phyloP scores from a whole-genome alignment of 139 green algal species.

The Volvox reticuliferus region DNA sequence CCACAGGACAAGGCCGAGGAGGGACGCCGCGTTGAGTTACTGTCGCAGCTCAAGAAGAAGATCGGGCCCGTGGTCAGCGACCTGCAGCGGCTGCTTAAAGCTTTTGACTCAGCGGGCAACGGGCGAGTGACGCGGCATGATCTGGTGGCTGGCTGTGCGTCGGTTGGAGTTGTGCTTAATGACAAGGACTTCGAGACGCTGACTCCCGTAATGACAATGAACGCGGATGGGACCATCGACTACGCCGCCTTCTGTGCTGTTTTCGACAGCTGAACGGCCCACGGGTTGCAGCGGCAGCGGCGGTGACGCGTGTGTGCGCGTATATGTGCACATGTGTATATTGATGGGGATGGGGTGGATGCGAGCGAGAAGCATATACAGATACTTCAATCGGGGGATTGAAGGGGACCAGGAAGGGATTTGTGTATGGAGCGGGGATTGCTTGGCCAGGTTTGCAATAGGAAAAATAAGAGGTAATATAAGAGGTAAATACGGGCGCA shows the following conservation, averaged over 20 bases:
- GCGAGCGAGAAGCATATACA: no score
- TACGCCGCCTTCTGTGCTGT: slow-evolving; percentile 52
- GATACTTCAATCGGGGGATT: no score
- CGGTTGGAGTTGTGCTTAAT: slow-evolving; percentile 71
- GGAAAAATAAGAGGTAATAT: neutral
- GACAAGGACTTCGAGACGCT: slow-evolving; percentile 67
- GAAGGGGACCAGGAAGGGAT: no score
- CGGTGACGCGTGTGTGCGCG: no score
- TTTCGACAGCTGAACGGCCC: slow-evolving; percentile 24
- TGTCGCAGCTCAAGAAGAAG: slow-evolving; percentile 54
- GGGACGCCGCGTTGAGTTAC: slow-evolving; percentile 40
- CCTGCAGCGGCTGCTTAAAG: slow-evolving; percentile 47
- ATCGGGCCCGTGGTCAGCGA: slow-evolving; percentile 53
- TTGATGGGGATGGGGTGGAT: no score
- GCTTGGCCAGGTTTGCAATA: neutral
- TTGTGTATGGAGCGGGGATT: no score
- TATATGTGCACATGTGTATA: no score
- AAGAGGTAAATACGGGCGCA: neutral
- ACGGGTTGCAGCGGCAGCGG: neutral
- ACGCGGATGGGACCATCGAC: slow-evolving; percentile 52
- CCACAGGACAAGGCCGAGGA: slow-evolving; percentile 50
- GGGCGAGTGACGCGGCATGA: slow-evolving; percentile 57
- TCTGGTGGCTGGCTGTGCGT: slow-evolving; percentile 66
- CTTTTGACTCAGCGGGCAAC: slow-evolving; percentile 32
- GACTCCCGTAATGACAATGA: slow-evolving; percentile 49